Conservation (phyloP, 805 yeast genomes). For the Vanderwaltozyma yarrowii region DNA sequence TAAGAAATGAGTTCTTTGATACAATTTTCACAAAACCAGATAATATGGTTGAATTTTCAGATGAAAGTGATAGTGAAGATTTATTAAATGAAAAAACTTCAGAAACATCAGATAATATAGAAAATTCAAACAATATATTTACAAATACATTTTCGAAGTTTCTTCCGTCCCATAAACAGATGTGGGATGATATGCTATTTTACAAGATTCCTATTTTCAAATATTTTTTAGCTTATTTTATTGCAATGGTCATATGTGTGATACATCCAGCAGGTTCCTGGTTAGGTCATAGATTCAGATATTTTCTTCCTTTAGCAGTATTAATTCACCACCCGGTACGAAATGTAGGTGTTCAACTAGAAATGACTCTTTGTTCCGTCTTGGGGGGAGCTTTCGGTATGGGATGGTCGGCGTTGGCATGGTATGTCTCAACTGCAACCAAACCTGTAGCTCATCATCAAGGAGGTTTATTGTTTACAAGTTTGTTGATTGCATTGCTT, state of each 20-base stretch:
- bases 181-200: not conserved
- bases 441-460: slow-evolving; percentile 33
- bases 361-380: slow-evolving; percentile 33
- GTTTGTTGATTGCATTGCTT: slow-evolving; percentile 31
- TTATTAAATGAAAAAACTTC: too few species aligned
- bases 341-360: slow-evolving; percentile 37
- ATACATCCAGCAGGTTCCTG: slow-evolving; percentile 31
- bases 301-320: slow-evolving; percentile 34
- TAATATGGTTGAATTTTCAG: not conserved
- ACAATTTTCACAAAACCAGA: slow-evolving; percentile 31
- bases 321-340: slow-evolving; percentile 40
- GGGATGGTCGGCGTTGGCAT: slow-evolving; percentile 37
- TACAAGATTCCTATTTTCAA: slow-evolving; percentile 14
- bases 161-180: not conserved
- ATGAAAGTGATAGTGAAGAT: slow-evolving; percentile 1
- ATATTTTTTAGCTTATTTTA: slow-evolving; percentile 32
- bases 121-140: too few species aligned
- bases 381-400: slow-evolving; percentile 34
- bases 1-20: slow-evolving; percentile 41
- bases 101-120: slow-evolving; percentile 3
- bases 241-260: slow-evolving; percentile 32
- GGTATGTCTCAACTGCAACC: slow-evolving; percentile 34
- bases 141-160: not conserved
- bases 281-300: slow-evolving; percentile 33
- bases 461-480: slow-evolving; percentile 38